Evolutionary conservation across 2,329 filamentous ascomycete genomes (phyloP), one percentile per base, ranked within the genome.

Genomic region (Cordyceps fumosorosea): DNA sequence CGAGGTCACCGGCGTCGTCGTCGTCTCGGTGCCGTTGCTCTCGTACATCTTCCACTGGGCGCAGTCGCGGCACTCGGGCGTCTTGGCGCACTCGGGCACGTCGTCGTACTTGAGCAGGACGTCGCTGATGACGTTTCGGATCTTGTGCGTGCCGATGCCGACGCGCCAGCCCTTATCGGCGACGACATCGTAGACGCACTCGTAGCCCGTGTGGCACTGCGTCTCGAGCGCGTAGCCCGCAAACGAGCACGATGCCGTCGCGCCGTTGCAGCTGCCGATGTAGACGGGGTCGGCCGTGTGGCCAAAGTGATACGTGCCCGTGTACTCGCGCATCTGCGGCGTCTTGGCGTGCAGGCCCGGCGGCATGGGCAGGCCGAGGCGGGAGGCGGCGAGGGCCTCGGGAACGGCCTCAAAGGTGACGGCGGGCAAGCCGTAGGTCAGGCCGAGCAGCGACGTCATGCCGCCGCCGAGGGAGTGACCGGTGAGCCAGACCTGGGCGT

Each of bases 281-380:
- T 89, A 99, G 40, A 99, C 87, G 0, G 95, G 95, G 74, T 99
- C 95, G 0, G 95, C 95, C 0, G 92, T 98, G 70, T 98, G 93
- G 4, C 95, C 95, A 72, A 97, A 93, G 74, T 99, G 95, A 71
- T 87, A 96, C 0, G 89, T 82, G 14, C 91, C 93, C 0, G 91
- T 96, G 69, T 86, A 83, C 63, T 84, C 76, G 48, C 91, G 81
- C 44, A 84, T 81, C 69, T 96, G 91, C 34, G 91, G 88, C 37
- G 84, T 80, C 48, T 83, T 80, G 26, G 91, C 83, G 69, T 93
- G 83, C 52, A 88, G 81, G 26, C 90, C 90, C 0, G 93, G 93
- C 14, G 95, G 93, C 0, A 87, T 83, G 0, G 93, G 93, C 8
- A 99, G 83, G 24, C 93, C 95, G 0, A 99, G 81, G 29, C 95